Conservation (phyloP, 2,329 filamentous ascomycete genomes). For the Hirsutella minnesotensis region DNA sequence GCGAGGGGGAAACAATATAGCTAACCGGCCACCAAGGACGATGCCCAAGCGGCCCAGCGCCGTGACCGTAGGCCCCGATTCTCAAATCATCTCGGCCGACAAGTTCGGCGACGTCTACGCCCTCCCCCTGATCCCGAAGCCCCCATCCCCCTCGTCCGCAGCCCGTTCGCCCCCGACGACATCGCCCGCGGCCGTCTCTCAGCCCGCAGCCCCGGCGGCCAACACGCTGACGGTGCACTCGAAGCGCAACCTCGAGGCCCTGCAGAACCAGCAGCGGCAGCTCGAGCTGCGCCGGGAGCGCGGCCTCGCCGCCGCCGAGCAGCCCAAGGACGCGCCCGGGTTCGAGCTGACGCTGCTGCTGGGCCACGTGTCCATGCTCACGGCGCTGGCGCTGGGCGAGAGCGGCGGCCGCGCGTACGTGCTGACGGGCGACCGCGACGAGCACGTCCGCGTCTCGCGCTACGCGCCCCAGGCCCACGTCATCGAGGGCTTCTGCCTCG, state of each 20-base stretch:
- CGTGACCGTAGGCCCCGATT: slow-evolving; percentile 56
- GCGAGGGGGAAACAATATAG: not conserved
- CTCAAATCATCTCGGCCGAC: slow-evolving; percentile 71
- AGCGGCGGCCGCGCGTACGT: slow-evolving; percentile 34
- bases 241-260: slow-evolving; percentile 46
- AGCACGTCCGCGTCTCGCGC: slow-evolving; percentile 79
- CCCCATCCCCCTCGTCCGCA: slow-evolving; percentile 7
- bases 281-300: slow-evolving; percentile 20
- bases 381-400: slow-evolving; percentile 50
- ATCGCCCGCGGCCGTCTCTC: slow-evolving; percentile 4
- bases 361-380: slow-evolving; percentile 92
- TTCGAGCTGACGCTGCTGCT: slow-evolving; percentile 74
- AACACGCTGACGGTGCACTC: slow-evolving; percentile 53
- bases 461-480: slow-evolving; percentile 74
- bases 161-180: slow-evolving; percentile 7
- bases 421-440: slow-evolving; percentile 43
- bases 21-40: slow-evolving; percentile 31
- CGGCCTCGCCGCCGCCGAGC: slow-evolving; percentile 15
- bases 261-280: slow-evolving; percentile 44
- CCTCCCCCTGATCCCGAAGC: slow-evolving; percentile 48
- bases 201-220: slow-evolving; percentile 34
- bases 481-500: slow-evolving; percentile 81
- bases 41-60: slow-evolving; percentile 88
- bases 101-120: slow-evolving; percentile 97
- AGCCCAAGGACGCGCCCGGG: slow-evolving; percentile 23